phyloP scores from a whole-genome alignment of 208 protist species.

The Entamoeba dispar region DNA sequence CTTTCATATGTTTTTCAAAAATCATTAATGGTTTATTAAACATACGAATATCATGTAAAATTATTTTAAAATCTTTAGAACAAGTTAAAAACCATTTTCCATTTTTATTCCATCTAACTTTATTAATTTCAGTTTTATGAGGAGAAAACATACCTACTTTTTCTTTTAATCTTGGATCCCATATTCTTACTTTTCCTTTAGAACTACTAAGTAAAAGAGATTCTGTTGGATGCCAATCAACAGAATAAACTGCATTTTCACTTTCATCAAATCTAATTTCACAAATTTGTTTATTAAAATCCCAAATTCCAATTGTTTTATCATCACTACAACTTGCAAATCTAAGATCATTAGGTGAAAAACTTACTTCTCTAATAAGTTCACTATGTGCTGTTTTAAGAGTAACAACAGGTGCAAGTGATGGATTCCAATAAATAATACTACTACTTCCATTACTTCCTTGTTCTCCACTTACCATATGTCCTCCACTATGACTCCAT shows the following conservation, averaged over 20 bases:
- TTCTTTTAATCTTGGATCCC: conserved; percentile 44
- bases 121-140: neutral
- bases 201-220: conserved; percentile 36
- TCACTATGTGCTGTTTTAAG: conserved; percentile 31
- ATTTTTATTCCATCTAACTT: neutral
- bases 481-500: conserved; percentile 54
- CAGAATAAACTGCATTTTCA: conserved; percentile 52
- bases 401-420: conserved; percentile 42
- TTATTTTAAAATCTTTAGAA: conserved; percentile 38
- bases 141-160: conserved; percentile 39
- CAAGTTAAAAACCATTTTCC: neutral
- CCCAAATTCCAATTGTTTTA: conserved; percentile 40
- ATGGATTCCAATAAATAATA: conserved; percentile 63
- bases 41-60: conserved; percentile 47
- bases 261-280: conserved; percentile 42
- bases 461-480: conserved; percentile 51
- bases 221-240: conserved; percentile 57
- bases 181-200: conserved; percentile 59
- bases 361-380: conserved; percentile 33
- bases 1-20: conserved; percentile 48
- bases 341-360: conserved; percentile 48
- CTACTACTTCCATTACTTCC: conserved; percentile 36
- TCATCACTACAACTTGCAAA: conserved; percentile 54
- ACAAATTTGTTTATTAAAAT: conserved; percentile 31
- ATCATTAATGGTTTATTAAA: conserved; percentile 41